These are phyloP conservation scores for Ilex paraguariensis DNA, from an alignment of 305 asterid genomes.

Conservation along the genomic window DNA sequence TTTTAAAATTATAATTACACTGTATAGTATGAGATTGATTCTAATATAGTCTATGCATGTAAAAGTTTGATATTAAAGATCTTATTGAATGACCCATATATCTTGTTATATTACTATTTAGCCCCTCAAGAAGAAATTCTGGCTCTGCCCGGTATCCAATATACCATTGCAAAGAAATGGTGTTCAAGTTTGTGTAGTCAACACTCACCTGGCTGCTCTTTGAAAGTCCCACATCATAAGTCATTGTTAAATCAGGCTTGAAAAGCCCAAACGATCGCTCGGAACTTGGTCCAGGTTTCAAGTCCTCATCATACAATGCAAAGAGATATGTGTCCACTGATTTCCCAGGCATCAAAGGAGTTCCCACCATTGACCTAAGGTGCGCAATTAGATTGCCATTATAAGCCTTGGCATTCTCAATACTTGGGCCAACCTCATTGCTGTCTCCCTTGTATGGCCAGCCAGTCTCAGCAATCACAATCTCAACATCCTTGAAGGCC, in stretches of 20 bases:
- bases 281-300: constrained; percentile 66
- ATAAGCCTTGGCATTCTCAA: constrained; percentile 69
- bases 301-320: constrained; percentile 63
- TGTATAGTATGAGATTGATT: too few relatives aligned
- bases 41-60: too few relatives aligned
- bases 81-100: too few relatives aligned
- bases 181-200: neutral
- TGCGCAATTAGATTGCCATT: constrained; percentile 51
- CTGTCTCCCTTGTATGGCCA: constrained; percentile 79
- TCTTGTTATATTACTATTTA: too few relatives aligned
- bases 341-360: constrained; percentile 75
- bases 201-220: constrained; percentile 38
- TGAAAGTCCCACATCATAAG: constrained; percentile 53
- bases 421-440: constrained; percentile 54
- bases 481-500: constrained; percentile 61
- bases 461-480: constrained; percentile 70
- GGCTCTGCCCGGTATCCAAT: too few relatives aligned
- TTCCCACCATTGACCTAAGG: constrained; percentile 60
- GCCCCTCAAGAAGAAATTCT: too few relatives aligned
- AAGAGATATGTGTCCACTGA: constrained; percentile 66
- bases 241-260: constrained; percentile 46
- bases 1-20: too few relatives aligned
- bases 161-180: neutral
- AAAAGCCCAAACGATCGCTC: constrained; percentile 70
- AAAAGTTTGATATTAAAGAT: too few relatives aligned